A percentile compares a stretch with the other conserved stretches of the same genome.
Conservation (phyloP, 768 basidiomycete genomes). For the Auriscalpium vulgare region DNA sequence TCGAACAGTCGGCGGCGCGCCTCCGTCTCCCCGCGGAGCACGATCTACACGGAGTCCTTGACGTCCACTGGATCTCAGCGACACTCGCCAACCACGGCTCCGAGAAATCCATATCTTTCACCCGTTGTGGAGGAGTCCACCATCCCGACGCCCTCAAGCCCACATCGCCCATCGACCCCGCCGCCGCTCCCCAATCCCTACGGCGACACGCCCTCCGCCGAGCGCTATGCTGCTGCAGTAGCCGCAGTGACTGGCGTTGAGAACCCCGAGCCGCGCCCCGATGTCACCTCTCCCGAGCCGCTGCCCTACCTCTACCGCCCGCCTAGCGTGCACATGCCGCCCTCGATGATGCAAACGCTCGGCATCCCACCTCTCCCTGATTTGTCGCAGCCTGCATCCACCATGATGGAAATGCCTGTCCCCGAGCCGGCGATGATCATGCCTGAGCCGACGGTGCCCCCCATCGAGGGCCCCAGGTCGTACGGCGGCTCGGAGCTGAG, state of each 20-base stretch:
- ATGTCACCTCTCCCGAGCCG: conserved; percentile 34
- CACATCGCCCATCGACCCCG: background rate
- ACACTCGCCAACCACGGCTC: background rate
- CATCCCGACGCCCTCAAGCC: background rate
- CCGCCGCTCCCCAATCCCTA: conserved; percentile 9
- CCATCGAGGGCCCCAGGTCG: background rate
- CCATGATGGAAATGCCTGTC: background rate
- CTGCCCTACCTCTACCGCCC: conserved; percentile 39
- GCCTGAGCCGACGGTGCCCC: background rate
- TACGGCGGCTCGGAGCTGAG: background rate
- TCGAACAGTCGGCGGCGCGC: conserved; percentile 4
- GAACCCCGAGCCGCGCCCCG: conserved; percentile 7
- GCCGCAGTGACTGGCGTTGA: background rate
- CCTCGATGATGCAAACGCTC: conserved; percentile 9
- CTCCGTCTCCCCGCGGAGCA: conserved; percentile 12
- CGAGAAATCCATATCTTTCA: conserved; percentile 4
- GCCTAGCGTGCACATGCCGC: conserved; percentile 17
- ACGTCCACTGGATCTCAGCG: conserved; percentile 6
- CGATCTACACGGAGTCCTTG: conserved; percentile 11
- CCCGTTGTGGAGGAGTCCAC: conserved; percentile 11
- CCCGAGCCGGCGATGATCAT: background rate
- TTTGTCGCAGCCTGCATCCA: background rate
- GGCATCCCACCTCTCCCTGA: background rate
- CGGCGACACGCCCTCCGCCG: conserved; percentile 17
- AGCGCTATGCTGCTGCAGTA: conserved; percentile 3